Base-by-base conservation (phyloP, 2,329 filamentous ascomycete genomes). In the Thyridium curvatum region DNA sequence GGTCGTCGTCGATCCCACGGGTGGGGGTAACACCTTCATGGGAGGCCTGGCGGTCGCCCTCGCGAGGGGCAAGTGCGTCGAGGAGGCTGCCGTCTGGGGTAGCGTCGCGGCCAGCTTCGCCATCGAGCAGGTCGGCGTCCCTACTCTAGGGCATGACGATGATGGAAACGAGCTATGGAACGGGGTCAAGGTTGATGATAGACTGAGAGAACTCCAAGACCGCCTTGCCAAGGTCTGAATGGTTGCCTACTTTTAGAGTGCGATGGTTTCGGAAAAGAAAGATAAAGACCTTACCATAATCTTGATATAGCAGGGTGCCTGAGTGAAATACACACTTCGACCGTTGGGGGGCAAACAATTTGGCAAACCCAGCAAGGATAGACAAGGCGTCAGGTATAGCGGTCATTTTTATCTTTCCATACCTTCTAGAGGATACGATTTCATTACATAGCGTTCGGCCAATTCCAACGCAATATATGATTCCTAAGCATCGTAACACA, bases 51-150 rank as follows among this genome's bases (percentile, higher is more conserved):
- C 70, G 0, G 67, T 81, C 12, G 79, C 69, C 1, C 61, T 84
- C 48, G 80, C 70, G 26, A 65, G 83, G 38, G 79, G 77, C 2
- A 68, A 74, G 48, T 54, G 59, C 18, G 67, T 86, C 31, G 77
- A 82, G 43, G 80, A 87, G 51, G 89, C 88, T 5, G 81, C 85
- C 5, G 69, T 77, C 0, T 91, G 84, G 78, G 93, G 82, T 4
- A 84, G 78, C 34, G 74, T 97, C 6, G 84, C 88, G 3, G 91
- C 93, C 8, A 90, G 89, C 53, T 93, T 95, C 60, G 87, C 87
- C 13, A 94, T 98, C 52, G 90, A 98, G 62, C 93, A 98, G 60
- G 81, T 94, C 38, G 91, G 93, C 1, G 77, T 94, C 58, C 91
- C 91, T 1, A 58, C 58, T 1, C 53, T 89, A 12, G 64, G 56